phyloP scores from a whole-genome alignment of 75 land plant genomes.

The Selaginella tamariscina region DNA sequence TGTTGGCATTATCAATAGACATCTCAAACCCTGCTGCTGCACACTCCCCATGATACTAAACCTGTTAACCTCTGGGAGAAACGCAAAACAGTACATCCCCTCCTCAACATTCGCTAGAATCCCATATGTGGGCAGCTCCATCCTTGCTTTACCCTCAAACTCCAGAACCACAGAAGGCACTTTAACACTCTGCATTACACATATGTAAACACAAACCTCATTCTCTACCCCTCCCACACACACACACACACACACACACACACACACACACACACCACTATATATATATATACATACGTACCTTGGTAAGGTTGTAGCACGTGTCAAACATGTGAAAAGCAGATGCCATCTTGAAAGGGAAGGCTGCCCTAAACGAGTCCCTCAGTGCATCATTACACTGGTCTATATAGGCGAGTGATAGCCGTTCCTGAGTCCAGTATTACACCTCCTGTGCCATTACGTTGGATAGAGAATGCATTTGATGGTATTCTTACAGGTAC shows the following conservation, averaged over 20 bases:
- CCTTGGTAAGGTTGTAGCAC: neutral
- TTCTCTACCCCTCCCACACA: too few relatives aligned
- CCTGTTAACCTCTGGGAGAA: neutral
- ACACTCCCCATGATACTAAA: conserved; percentile 7
- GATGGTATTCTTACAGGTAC: neutral
- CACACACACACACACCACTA: too few relatives aligned
- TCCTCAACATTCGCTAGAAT: neutral
- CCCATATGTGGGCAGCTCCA: neutral
- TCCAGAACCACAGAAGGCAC: conserved; percentile 9
- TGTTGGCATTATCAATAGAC: neutral
- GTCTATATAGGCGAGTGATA: neutral
- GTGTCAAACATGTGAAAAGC: neutral
- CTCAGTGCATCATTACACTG: neutral
- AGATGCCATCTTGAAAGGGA: neutral
- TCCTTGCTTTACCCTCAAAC: neutral
- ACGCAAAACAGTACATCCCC: conserved; percentile 8
- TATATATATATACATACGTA: too few relatives aligned
- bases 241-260: too few relatives aligned
- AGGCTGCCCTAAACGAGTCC: neutral
- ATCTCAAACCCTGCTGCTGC: conserved; percentile 9
- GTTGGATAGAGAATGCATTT: neutral
- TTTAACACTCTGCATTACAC: neutral
- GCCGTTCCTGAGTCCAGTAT: conserved; percentile 7
- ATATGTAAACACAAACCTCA: conserved; percentile 26
- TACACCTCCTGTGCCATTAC: neutral